Evolutionary conservation across 257 asterid genomes (phyloP), one percentile per base, ranked within the genome.

Genomic region (Penstemon davidsonii): DNA sequence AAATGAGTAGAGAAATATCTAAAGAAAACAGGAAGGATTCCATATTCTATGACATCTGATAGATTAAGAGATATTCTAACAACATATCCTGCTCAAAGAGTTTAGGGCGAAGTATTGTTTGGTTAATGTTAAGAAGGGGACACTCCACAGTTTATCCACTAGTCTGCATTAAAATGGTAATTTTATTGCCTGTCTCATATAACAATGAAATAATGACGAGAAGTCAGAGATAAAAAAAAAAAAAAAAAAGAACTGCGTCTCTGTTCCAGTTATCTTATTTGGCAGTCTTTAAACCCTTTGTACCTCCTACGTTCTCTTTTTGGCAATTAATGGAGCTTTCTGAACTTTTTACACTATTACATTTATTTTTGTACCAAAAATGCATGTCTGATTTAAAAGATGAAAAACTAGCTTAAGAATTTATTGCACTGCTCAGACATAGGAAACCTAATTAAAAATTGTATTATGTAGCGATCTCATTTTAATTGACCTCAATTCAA

Each of bases 1-100:
- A 78, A 68, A 78, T 72, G 55, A 69, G 69, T 64, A 75, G 64
- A 65, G 73, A n/a, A 67, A 66, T 44, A 63, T 49, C 55, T 33
- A 41, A 57, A 69, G 59, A 75, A 71, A 62, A 66, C 62, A 72
- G 62, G 75, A 69, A 72, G 62, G 76, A 69, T 19, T 39, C 53
- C 37, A 19, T 41, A 46, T 40, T 6, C 13, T 62, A 15, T 36
- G 53, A 15, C 59, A 36, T 44, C 43, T 56, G 9, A 56, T 12
- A 40, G 10, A 39, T 12, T 7, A 37, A 36, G 33, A 45, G 36
- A 60, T 33, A 7, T 58, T 44, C 39, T 58, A 12, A 46, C 66
- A 58, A 13, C 13, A 37, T 44, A 25, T 47, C 65, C 49, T 56
- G 47, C 57, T 68, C 57, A 8, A 54, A 15, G 38, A 38, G 39